A percentile compares a stretch with the other conserved stretches of the same genome.
These are phyloP conservation scores for Porphyrellus sp. DNA, from an alignment of 1,284 basidiomycete species.

Conservation along the genomic window DNA sequence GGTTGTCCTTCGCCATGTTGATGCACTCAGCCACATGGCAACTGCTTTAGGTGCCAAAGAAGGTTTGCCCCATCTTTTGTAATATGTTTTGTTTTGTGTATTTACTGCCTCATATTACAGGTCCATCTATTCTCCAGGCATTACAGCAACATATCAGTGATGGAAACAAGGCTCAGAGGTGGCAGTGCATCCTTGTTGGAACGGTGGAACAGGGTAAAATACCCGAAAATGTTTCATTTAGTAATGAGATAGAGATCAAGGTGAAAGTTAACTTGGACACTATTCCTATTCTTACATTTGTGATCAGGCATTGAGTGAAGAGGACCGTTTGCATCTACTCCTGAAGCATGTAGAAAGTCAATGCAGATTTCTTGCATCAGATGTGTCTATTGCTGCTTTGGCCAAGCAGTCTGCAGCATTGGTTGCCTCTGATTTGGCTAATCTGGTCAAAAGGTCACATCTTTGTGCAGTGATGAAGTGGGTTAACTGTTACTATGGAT, in stretches of 20 bases:
- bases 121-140: constrained; percentile 57
- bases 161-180: constrained; percentile 50
- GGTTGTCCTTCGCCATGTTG: constrained; percentile 78
- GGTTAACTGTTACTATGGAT: constrained; percentile 1
- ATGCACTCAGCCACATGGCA: constrained; percentile 77
- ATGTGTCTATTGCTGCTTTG: constrained; percentile 71
- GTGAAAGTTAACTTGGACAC: constrained; percentile 39
- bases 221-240: constrained; percentile 76
- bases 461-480: constrained; percentile 58
- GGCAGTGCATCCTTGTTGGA: constrained; percentile 71
- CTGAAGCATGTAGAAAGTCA: constrained; percentile 14
- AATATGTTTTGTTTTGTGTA: neutral
- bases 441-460: constrained; percentile 66
- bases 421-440: constrained; percentile 78
- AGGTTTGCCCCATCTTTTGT: constrained; percentile 25
- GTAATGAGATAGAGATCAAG: constrained; percentile 80
- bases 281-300: constrained; percentile 9
- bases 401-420: constrained; percentile 93
- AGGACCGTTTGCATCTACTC: constrained; percentile 53
- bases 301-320: constrained; percentile 75
- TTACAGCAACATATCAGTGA: constrained; percentile 68
- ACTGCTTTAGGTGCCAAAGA: constrained; percentile 66
- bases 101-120: constrained; percentile 30
- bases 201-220: constrained; percentile 71
- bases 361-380: constrained; percentile 54